A percentile compares a stretch with the other conserved stretches of the same genome.
Evolutionary conservation across 345 rosid species (phyloP).

Genomic region (Ceriops zippeliana): DNA sequence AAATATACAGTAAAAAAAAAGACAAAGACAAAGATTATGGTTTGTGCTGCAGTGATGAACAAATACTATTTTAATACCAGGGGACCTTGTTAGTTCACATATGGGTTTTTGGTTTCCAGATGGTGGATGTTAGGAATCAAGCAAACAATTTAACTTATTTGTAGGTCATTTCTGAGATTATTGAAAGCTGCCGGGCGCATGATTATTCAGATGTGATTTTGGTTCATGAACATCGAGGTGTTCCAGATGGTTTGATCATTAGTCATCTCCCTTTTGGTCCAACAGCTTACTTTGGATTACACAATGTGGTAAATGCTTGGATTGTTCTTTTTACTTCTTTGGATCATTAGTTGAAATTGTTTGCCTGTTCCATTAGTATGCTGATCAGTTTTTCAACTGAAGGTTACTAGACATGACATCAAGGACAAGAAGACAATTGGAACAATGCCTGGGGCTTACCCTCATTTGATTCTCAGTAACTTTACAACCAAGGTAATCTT

Average conservation of each 20-base stretch:
- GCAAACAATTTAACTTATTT: slow-evolving; percentile 6
- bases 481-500: slow-evolving; percentile 63
- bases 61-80: too few relatives aligned
- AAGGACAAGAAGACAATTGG: slow-evolving; percentile 68
- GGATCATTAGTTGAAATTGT: slow-evolving; percentile 3
- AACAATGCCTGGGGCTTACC: slow-evolving; percentile 88
- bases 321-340: slow-evolving; percentile 1
- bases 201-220: slow-evolving; percentile 88
- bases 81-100: too few relatives aligned
- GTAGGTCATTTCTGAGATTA: slow-evolving; percentile 87
- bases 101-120: too few relatives aligned
- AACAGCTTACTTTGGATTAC: slow-evolving; percentile 84
- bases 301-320: slow-evolving; percentile 70
- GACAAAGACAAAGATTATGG: too few relatives aligned
- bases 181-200: slow-evolving; percentile 79
- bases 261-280: slow-evolving; percentile 96
- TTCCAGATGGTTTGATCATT: slow-evolving; percentile 75
- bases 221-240: slow-evolving; percentile 89
- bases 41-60: too few relatives aligned
- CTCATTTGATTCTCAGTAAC: slow-evolving; percentile 79
- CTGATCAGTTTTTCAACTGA: slow-evolving; percentile 13
- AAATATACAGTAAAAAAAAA: too few relatives aligned
- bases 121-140: too few relatives aligned
- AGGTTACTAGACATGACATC: slow-evolving; percentile 96
- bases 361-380: slow-evolving; percentile 8